Evolutionary conservation across 2,329 filamentous ascomycete species (phyloP).

Genomic region (Arachnomyces sp.): DNA sequence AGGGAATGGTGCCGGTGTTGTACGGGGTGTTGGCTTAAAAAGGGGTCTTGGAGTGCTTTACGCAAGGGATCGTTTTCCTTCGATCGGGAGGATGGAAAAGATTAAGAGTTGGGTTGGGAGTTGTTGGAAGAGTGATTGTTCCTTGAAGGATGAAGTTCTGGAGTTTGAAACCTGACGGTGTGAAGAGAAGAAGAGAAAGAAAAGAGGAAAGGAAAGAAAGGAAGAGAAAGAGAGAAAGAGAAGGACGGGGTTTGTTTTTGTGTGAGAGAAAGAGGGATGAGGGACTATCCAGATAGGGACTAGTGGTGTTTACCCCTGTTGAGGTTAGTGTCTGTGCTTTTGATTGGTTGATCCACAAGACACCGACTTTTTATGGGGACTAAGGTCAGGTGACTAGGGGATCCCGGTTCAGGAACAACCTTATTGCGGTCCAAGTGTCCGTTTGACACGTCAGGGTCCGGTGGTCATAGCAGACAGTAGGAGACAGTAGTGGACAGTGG

Average conservation of each 20-base stretch:
- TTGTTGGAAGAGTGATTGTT: constrained; percentile 17
- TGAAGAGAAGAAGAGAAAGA: constrained; percentile 10
- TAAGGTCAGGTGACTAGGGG: no score
- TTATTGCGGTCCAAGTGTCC: no score
- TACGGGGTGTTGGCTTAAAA: constrained; percentile 7
- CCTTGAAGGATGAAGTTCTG: constrained; percentile 16
- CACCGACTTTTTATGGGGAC: no score
- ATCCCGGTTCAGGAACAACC: no score
- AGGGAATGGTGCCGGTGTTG: constrained; percentile 13
- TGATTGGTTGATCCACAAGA: no score
- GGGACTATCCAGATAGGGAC: no score
- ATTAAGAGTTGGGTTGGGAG: constrained; percentile 9
- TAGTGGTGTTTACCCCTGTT: no score
- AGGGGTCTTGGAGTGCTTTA: constrained; percentile 1
- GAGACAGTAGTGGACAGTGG: no score
- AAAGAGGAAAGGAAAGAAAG: neutral
- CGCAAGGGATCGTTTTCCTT: constrained; percentile 3
- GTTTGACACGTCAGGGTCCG: no score
- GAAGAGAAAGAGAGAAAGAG: neutral
- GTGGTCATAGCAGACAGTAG: no score
- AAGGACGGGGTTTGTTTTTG: neutral
- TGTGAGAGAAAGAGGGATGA: no score
- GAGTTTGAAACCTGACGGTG: constrained; percentile 5
- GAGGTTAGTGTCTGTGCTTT: no score
- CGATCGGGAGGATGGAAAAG: constrained; percentile 3